phyloP scores from a whole-genome alignment of 2,329 filamentous ascomycete genomes.

The Lachnellula arida region DNA sequence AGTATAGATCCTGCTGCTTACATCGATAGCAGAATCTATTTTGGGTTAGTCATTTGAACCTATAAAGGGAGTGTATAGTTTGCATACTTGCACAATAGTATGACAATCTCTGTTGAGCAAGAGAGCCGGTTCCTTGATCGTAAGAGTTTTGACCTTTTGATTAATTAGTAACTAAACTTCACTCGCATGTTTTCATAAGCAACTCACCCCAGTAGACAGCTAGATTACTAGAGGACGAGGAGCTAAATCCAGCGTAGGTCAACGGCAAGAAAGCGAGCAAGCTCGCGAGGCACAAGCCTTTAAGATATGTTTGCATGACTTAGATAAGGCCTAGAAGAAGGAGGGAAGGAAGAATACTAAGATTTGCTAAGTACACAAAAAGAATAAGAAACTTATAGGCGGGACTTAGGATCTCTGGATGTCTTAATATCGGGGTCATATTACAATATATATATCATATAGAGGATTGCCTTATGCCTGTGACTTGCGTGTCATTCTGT shows the following conservation, averaged over 20 bases:
- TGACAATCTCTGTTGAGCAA: constrained; percentile 50
- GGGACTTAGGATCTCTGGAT: neutral
- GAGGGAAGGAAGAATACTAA: neutral
- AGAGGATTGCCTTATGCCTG: too few species aligned
- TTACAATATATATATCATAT: neutral
- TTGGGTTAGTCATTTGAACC: neutral
- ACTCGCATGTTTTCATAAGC: too few species aligned
- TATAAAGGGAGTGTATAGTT: neutral
- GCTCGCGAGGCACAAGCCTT: constrained; percentile 23
- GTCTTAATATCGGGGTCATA: neutral
- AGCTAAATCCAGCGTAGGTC: constrained; percentile 38
- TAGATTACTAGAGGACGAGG: constrained; percentile 47
- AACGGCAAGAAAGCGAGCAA: constrained; percentile 31
- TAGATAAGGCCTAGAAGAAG: neutral
- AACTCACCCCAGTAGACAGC: constrained; percentile 61
- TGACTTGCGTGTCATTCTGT: too few species aligned
- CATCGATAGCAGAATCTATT: constrained; percentile 43
- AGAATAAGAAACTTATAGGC: neutral
- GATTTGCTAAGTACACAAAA: neutral
- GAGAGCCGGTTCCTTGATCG: constrained; percentile 38
- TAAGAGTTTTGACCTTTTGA: constrained; percentile 54
- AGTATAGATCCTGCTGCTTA: constrained; percentile 24
- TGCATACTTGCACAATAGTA: constrained; percentile 55
- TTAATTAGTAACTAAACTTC: constrained; percentile 7
- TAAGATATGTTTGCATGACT: constrained; percentile 28